Conservation (phyloP, 495 filamentous ascomycete genomes). For the Aspergillus nidulans region DNA sequence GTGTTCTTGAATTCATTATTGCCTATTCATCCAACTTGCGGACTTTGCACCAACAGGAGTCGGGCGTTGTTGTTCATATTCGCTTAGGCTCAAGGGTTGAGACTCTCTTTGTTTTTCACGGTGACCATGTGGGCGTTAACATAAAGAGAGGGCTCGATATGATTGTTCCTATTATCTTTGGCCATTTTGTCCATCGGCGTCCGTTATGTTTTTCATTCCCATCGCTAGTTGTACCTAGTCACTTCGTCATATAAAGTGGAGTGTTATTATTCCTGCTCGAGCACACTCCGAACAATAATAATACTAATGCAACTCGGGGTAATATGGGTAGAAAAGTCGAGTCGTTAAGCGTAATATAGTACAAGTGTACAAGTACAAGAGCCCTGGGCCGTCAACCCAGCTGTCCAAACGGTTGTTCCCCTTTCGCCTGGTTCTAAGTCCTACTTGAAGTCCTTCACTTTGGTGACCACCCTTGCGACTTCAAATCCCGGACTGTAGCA, state of each 20-base stretch:
- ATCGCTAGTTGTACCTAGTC: neutral
- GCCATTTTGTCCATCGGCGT: neutral
- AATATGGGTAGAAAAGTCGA: constrained; percentile 2
- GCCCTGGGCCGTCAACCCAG: neutral
- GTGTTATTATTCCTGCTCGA: neutral
- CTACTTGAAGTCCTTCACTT: constrained; percentile 15
- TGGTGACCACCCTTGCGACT: constrained; percentile 41
- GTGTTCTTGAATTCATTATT: constrained; percentile 24
- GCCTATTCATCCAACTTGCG: constrained; percentile 8
- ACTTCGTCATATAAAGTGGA: neutral
- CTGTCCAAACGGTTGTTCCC: neutral
- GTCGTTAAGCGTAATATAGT: constrained; percentile 18
- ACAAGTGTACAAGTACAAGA: constrained; percentile 14
- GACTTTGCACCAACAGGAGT: constrained; percentile 11
- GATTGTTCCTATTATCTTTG: neutral
- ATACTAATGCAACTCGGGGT: neutral
- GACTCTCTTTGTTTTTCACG: constrained; percentile 8
- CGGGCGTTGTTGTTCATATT: constrained; percentile 17
- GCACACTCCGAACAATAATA: neutral
- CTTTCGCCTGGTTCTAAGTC: constrained; percentile 10
- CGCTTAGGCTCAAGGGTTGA: constrained; percentile 13
- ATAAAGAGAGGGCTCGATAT: neutral
- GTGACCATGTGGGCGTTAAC: neutral
- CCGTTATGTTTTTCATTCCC: neutral
- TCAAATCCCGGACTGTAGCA: constrained; percentile 47